Conservation (phyloP, 2,329 filamentous ascomycete genomes). For the Talaromyces sp. region DNA sequence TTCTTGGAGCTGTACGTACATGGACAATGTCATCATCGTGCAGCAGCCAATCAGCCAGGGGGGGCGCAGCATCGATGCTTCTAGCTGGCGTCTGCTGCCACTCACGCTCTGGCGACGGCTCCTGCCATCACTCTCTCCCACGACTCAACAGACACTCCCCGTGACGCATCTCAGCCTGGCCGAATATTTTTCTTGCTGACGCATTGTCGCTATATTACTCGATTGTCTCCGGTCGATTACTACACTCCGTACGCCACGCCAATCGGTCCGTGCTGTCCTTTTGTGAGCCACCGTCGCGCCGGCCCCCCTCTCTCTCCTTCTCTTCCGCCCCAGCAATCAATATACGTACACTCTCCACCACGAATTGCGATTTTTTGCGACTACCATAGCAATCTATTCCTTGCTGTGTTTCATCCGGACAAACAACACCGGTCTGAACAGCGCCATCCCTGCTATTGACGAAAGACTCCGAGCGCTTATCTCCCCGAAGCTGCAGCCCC, state of each 20-base stretch:
- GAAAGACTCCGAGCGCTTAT: background rate
- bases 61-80: background rate
- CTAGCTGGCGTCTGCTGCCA: background rate
- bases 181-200: background rate
- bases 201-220: background rate
- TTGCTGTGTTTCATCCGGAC: background rate
- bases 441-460: background rate
- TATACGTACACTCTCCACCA: background rate
- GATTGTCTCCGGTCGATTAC: background rate
- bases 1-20: background rate
- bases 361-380: background rate
- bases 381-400: background rate
- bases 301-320: background rate
- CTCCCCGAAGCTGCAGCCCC: background rate
- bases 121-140: background rate
- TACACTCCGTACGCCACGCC: too few relatives aligned
- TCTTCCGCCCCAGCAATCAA: background rate
- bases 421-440: background rate
- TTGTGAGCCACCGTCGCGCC: background rate
- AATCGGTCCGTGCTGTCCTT: too few relatives aligned
- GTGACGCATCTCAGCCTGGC: background rate
- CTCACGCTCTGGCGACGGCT: too few relatives aligned
- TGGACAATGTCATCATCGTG: background rate
- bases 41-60: background rate
- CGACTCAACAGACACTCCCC: background rate